Conservation (phyloP, 2,329 filamentous ascomycete species). For the Arthrobotrys sphaeroides region DNA sequence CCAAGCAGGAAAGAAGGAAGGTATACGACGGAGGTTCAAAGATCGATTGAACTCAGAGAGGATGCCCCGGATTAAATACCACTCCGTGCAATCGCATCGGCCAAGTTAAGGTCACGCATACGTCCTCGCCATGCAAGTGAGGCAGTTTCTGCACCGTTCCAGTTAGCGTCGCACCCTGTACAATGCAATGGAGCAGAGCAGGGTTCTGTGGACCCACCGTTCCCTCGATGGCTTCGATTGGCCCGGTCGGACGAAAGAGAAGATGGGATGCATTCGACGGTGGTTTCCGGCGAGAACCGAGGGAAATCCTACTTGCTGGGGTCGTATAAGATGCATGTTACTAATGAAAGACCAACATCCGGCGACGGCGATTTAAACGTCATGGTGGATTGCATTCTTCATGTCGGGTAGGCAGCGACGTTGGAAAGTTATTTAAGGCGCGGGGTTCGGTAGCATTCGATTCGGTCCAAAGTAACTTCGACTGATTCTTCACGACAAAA, state of each 20-base stretch:
- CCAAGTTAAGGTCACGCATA: slow-evolving; percentile 7
- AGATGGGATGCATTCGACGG: neutral
- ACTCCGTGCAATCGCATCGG: neutral
- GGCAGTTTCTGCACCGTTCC: slow-evolving; percentile 37
- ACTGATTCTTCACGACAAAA: neutral
- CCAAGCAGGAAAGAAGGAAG: too few relatives aligned
- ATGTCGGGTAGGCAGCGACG: too few relatives aligned
- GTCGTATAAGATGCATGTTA: too few relatives aligned
- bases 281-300: neutral
- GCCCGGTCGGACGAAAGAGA: slow-evolving; percentile 4
- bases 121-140: slow-evolving; percentile 30
- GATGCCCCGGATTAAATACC: slow-evolving; percentile 5
- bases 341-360: too few relatives aligned
- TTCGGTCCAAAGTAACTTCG: too few relatives aligned
- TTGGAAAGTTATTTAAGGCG: too few relatives aligned
- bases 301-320: too few relatives aligned
- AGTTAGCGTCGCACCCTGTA: slow-evolving; percentile 38
- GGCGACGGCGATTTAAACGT: too few relatives aligned
- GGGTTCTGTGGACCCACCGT: neutral
- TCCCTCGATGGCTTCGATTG: neutral
- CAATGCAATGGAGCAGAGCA: slow-evolving; percentile 19
- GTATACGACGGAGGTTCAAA: too few relatives aligned
- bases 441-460: too few relatives aligned
- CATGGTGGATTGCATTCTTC: too few relatives aligned
- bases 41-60: neutral